Conservation (phyloP, 2,329 filamentous ascomycete genomes). For the Ophiostoma perfectum region DNA sequence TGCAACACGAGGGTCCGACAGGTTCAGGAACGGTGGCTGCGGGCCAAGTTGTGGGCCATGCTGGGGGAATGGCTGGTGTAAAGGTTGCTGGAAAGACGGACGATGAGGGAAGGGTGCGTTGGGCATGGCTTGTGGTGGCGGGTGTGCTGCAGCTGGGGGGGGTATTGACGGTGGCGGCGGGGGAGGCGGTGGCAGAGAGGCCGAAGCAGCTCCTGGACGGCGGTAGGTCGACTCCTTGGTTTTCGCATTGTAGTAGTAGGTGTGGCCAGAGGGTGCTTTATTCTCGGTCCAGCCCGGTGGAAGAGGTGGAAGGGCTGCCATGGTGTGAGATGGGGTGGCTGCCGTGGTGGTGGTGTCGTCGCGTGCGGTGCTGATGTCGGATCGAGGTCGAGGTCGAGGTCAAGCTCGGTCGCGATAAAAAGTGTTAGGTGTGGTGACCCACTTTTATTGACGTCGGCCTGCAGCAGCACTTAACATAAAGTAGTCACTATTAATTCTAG, state of each 20-base stretch:
- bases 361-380: background rate
- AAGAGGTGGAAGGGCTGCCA: conserved; percentile 52
- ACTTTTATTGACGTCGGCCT: background rate
- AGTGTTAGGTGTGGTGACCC: background rate
- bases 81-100: conserved; percentile 24
- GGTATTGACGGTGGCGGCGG: conserved; percentile 27
- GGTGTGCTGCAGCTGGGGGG: background rate
- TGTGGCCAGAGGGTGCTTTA: conserved; percentile 78
- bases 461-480: background rate
- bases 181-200: conserved; percentile 28
- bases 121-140: conserved; percentile 25
- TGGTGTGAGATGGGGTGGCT: background rate
- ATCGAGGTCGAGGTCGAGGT: background rate
- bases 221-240: conserved; percentile 86
- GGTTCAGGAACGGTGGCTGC: conserved; percentile 37
- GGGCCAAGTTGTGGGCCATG: conserved; percentile 31
- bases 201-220: conserved; percentile 46
- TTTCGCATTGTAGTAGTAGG: conserved; percentile 78
- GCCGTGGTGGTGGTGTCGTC: background rate
- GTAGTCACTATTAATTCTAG: no score
- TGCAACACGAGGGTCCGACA: conserved; percentile 52
- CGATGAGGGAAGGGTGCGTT: conserved; percentile 26
- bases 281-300: conserved; percentile 88
- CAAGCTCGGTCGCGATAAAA: conserved; percentile 5
- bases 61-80: conserved; percentile 19